phyloP scores from a whole-genome alignment of 1,139 yeast genomes.

The Yamadazyma songkhlaensis region DNA sequence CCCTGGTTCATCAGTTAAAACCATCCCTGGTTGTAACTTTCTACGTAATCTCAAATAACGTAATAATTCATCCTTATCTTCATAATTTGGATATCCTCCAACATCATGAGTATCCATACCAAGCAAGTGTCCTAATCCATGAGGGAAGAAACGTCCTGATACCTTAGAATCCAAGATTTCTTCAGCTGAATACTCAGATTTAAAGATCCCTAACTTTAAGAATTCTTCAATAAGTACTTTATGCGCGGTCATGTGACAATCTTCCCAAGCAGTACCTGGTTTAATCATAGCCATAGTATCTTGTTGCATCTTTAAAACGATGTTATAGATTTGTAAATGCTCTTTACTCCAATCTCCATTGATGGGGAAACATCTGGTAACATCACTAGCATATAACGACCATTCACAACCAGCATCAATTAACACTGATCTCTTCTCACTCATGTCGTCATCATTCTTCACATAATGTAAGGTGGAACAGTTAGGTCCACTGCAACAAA shows the following conservation, averaged over 20 bases:
- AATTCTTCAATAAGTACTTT: constrained; percentile 70
- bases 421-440: constrained; percentile 58
- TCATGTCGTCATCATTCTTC: constrained; percentile 70
- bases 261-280: constrained; percentile 88
- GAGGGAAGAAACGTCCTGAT: constrained; percentile 85
- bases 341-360: constrained; percentile 87
- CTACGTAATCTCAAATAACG: constrained; percentile 80
- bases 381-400: constrained; percentile 90
- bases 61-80: constrained; percentile 74
- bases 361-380: constrained; percentile 92
- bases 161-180: constrained; percentile 70
- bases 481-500: constrained; percentile 90
- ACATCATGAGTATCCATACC: constrained; percentile 98
- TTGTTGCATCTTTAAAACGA: constrained; percentile 82
- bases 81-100: constrained; percentile 82
- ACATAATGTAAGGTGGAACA: constrained; percentile 91
- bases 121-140: constrained; percentile 88
- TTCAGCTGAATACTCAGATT: constrained; percentile 52
- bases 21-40: constrained; percentile 70
- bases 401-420: constrained; percentile 98
- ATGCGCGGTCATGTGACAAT: constrained; percentile 77
- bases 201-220: constrained; percentile 73
- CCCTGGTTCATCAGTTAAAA: constrained; percentile 94
- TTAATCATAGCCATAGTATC: constrained; percentile 65
- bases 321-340: constrained; percentile 74